phyloP scores from a whole-genome alignment of 2,329 filamentous ascomycete species.

The Ophiostoma quercus region DNA sequence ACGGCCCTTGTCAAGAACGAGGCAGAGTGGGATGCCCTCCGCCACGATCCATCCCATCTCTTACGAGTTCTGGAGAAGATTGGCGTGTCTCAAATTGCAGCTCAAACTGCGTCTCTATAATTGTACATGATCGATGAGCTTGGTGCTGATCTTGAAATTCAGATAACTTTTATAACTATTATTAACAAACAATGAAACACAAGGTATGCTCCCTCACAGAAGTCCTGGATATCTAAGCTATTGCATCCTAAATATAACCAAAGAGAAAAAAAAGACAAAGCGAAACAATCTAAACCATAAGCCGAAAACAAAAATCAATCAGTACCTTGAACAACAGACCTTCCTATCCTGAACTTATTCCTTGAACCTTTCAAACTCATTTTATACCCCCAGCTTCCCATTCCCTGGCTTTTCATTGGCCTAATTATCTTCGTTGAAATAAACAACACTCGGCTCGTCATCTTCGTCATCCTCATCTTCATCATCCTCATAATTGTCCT shows the following conservation, averaged over 20 bases:
- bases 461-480: neutral
- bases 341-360: neutral
- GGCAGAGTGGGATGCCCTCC: slow-evolving; percentile 52
- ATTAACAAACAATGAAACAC: neutral
- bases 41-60: slow-evolving; percentile 38
- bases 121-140: neutral
- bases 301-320: neutral
- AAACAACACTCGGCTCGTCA: neutral
- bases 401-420: neutral
- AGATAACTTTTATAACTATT: neutral
- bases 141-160: neutral
- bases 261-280: neutral
- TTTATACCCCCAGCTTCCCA: neutral
- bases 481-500: neutral
- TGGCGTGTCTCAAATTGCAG: slow-evolving; percentile 29
- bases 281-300: neutral
- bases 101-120: neutral
- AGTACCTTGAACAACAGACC: neutral
- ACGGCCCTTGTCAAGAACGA: slow-evolving; percentile 58
- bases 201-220: neutral
- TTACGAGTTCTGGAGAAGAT: slow-evolving; percentile 40
- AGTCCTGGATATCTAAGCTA: neutral
- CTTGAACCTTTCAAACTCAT: neutral
- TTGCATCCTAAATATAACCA: neutral
- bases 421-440: neutral